Evolutionary conservation across 805 yeast genomes (phyloP).

Genomic region (Cyberlindnera mrakii): DNA sequence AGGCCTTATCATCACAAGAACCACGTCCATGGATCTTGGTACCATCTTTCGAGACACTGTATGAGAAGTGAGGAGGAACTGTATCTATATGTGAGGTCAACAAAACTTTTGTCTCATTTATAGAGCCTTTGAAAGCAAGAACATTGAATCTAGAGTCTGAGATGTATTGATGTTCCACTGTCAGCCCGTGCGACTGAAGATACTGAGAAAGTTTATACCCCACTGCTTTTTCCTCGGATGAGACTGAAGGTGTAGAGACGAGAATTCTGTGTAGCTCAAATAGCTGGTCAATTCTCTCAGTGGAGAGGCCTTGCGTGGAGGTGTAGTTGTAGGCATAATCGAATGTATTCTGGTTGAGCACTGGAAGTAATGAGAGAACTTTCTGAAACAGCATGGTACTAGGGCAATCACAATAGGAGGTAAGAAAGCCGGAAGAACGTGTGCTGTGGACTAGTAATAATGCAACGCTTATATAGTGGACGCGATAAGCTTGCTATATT

Average conservation of each 20-base stretch:
- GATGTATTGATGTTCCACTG: conserved; percentile 40
- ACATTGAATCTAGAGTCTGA: conserved; percentile 38
- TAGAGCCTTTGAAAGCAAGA: conserved; percentile 46
- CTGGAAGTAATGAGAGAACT: not conserved
- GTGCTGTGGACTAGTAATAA: too few species aligned
- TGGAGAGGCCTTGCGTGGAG: not conserved
- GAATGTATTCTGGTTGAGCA: not conserved
- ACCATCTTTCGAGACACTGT: conserved; percentile 34
- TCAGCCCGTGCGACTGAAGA: conserved; percentile 14
- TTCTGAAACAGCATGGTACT: not conserved
- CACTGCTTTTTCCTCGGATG: conserved; percentile 5
- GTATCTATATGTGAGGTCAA: conserved; percentile 63
- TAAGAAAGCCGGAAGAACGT: too few species aligned
- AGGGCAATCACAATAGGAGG: too few species aligned
- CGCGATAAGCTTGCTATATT: not conserved
- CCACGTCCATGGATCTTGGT: conserved; percentile 57
- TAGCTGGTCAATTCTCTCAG: conserved; percentile 1
- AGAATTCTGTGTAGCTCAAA: conserved; percentile 8
- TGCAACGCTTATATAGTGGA: too few species aligned
- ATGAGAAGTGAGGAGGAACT: conserved; percentile 57
- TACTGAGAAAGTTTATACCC: conserved; percentile 2
- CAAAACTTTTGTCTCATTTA: conserved; percentile 39
- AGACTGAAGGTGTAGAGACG: conserved; percentile 10
- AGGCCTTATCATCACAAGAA: conserved; percentile 57
- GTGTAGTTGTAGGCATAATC: conserved; percentile 1